Evolutionary conservation across 75 land plant species (phyloP), one percentile per base, ranked within the genome.

Genomic region (Ceratopteris richardii): DNA sequence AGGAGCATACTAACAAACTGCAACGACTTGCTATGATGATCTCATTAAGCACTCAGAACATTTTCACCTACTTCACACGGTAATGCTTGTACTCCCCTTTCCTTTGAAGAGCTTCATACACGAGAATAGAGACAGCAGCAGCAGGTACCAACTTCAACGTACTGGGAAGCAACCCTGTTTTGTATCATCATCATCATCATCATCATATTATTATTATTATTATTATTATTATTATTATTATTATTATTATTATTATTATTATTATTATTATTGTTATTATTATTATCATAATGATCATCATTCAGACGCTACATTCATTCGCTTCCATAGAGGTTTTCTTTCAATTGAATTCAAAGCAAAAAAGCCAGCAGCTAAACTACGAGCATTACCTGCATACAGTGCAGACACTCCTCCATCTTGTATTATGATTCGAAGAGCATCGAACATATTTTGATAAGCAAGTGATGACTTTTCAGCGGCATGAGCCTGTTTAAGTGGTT

Each of bases 341-440:
- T 40, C 42, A 9, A 9, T 40, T 14, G 42, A 10, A 40, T 14
- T 14, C 14, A 40, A 40, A 40, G 14, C 14, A 40, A 10, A 40
- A 40, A 40, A 10, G 42, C 14, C 9, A 40, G 9, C 42, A 40
- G 14, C 42, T 40, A 40, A n/a, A n/a, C n/a, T n/a, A n/a, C n/a
- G n/a, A n/a, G n/a, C 3, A 10, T 26, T 28, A 63, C 65, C 65
- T 63, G 65, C 53, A 63, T 63, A 63, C 10, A 63, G 54, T 7
- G 50, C 57, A 25, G 14, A 1, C 21, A 51, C 21, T 16, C 65
- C 65, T 36, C 51, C 65, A n/a, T 63, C 28, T 63, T 50, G 50
- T 1, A 63, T 30, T 16, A 51, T 63, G 1, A 51, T 46, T 30
- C 28, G 33, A 29, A 63, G 51, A 28, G 65, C 65, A 29, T 63